phyloP scores from a whole-genome alignment of 1,284 basidiomycete species.

The Neonothopanus nambi region DNA sequence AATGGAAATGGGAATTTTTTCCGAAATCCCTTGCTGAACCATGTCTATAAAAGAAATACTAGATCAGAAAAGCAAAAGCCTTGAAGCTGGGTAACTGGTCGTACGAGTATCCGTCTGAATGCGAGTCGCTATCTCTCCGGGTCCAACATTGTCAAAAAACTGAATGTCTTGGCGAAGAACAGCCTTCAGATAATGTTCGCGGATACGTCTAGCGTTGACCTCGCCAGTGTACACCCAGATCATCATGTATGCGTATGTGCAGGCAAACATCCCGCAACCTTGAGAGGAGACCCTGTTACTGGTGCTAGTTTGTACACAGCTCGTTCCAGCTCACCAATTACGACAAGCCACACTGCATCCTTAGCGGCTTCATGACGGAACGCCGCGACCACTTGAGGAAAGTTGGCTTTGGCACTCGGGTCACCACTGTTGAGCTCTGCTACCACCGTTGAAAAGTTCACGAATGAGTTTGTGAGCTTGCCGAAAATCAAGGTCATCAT shows the following conservation, averaged over 20 bases:
- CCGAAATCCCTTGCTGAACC: conserved; percentile 86
- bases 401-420: conserved; percentile 21
- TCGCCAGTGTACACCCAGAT: conserved; percentile 93
- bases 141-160: conserved; percentile 92
- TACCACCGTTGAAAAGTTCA: too few relatives aligned
- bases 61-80: neutral
- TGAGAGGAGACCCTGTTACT: conserved; percentile 1
- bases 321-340: conserved; percentile 58
- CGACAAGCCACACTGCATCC: conserved; percentile 66
- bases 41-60: conserved; percentile 50
- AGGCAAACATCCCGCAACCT: conserved; percentile 70
- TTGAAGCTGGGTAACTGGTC: conserved; percentile 25
- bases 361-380: conserved; percentile 56
- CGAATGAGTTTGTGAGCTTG: too few relatives aligned
- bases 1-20: conserved; percentile 82
- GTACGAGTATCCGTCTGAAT: conserved; percentile 90
- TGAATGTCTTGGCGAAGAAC: conserved; percentile 86
- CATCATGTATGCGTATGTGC: conserved; percentile 80
- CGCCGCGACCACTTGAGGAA: conserved; percentile 32
- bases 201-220: conserved; percentile 80
- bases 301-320: neutral
- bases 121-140: conserved; percentile 93
- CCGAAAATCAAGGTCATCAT: too few relatives aligned
- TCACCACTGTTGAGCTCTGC: too few relatives aligned
- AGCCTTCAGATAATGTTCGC: conserved; percentile 74